Base-by-base conservation (phyloP, 768 basidiomycete species). In the Pisolithus orientalis region DNA sequence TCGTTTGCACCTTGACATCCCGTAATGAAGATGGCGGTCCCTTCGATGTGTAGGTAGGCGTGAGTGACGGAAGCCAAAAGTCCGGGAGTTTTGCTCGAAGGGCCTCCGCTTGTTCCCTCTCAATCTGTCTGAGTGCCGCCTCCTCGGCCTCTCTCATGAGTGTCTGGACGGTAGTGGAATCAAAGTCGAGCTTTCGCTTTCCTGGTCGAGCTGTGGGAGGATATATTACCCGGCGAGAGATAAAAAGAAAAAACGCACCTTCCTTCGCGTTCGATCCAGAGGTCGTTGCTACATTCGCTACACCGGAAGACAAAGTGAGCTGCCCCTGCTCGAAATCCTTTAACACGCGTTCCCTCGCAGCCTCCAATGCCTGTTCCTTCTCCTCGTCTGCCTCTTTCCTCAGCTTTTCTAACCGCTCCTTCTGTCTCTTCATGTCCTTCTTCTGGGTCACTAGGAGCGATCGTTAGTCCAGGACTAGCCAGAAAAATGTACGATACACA, bases 1-100 rank as follows among this genome's bases (percentile, higher is more conserved):
- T 81, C 7, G 95, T 92, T 61, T 91, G 87, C 29, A 94, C 69
- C 68, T 93, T 93, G 32, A 94, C 78, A 59, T 94, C 90, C 59
- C 79, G 77, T 40, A 93, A 69, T 4, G 85, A 85, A 27, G 74
- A 76, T 2, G 84, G 85, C 9, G 75, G 77, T 0, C 83, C 83
- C 46, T 64, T 75, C 31, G 87, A 75, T 24, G 80, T 71, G 68
- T 88, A 82, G 43, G 80, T 94, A 0, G 94, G 94, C 0, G 94
- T 94, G 25, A 97, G 71, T 0, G 90, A 93, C 2, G 94, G 94
- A 38, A 99, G 75, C 96, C 96, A 99, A 66, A 96, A 99, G 61
- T 96, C 94, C 2, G 96, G 94, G 3, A 98, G 78, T 67, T 97
- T 96, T 54, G 82, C 80, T 53, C 86, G 89, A 52, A 95, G 72